These are phyloP conservation scores for Dactylellina haptotyla DNA, from an alignment of 2,329 filamentous ascomycete species.

Conservation along the genomic window DNA sequence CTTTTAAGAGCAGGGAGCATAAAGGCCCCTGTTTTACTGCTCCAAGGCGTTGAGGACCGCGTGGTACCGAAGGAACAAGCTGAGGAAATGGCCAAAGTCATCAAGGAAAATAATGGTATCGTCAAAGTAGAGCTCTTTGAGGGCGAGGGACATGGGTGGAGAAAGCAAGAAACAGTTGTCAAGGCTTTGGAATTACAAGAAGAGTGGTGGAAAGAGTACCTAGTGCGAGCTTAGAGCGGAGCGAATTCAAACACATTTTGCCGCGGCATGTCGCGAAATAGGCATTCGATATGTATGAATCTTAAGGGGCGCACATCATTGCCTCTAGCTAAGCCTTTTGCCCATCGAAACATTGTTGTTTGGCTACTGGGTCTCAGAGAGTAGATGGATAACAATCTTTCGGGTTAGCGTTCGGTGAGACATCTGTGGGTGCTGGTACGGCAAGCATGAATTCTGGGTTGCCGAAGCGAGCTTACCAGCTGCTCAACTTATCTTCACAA, in stretches of 20 bases:
- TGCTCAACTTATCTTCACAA: slow-evolving; percentile 1
- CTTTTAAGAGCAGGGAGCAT: slow-evolving; percentile 66
- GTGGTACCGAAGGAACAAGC: slow-evolving; percentile 71
- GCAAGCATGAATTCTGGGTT: too few species aligned
- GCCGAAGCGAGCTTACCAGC: not conserved
- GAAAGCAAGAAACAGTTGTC: slow-evolving; percentile 62
- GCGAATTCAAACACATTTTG: not conserved
- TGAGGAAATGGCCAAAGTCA: slow-evolving; percentile 65
- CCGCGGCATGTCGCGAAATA: not conserved
- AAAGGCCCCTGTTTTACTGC: slow-evolving; percentile 66
- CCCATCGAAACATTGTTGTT: too few species aligned
- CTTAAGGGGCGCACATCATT: too few species aligned
- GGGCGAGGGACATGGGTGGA: slow-evolving; percentile 67
- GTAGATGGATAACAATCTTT: too few species aligned
- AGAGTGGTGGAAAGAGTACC: slow-evolving; percentile 64
- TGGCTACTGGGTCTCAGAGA: too few species aligned
- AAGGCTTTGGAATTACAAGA: slow-evolving; percentile 64
- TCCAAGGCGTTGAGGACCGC: slow-evolving; percentile 69
- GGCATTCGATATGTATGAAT: too few species aligned
- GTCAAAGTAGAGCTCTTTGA: slow-evolving; percentile 65
- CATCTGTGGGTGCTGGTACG: too few species aligned
- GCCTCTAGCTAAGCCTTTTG: too few species aligned
- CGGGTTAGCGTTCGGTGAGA: too few species aligned
- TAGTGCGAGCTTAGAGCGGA: slow-evolving; percentile 58
- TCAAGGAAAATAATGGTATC: slow-evolving; percentile 62